Evolutionary conservation across 108 stramenopile species (phyloP).

Genomic region (Fragilariopsis cylindrus): DNA sequence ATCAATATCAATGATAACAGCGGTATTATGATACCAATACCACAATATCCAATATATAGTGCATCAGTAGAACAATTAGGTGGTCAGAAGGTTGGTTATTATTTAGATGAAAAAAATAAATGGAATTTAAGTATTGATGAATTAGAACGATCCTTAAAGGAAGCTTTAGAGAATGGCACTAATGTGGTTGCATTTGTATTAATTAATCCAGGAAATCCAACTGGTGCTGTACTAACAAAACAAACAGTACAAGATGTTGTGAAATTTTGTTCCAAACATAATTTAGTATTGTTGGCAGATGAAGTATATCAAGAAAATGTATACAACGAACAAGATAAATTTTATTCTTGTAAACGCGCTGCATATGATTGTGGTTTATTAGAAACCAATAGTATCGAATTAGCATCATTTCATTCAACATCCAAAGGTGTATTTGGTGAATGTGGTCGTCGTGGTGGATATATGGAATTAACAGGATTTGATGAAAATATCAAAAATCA

Average conservation of each 20-base stretch:
- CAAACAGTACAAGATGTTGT: conserved; percentile 87
- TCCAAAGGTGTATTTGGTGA: conserved; percentile 97
- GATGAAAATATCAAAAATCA: conserved; percentile 79
- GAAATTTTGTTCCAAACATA: conserved; percentile 79
- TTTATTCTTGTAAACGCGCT: conserved; percentile 84
- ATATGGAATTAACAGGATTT: conserved; percentile 91
- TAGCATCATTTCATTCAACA: conserved; percentile 93
- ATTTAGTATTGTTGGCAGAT: conserved; percentile 91
- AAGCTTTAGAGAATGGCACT: conserved; percentile 66
- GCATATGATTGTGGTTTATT: conserved; percentile 72
- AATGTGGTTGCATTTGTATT: conserved; percentile 84
- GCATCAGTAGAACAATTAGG: conserved; percentile 84
- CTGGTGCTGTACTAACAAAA: conserved; percentile 70
- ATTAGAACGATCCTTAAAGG: conserved; percentile 71
- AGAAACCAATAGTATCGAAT: conserved; percentile 63
- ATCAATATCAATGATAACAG: conserved; percentile 16
- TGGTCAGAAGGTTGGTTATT: conserved; percentile 90
- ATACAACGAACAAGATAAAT: conserved; percentile 76
- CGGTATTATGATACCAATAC: conserved; percentile 95
- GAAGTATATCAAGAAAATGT: conserved; percentile 99
- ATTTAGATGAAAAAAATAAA: conserved; percentile 76
- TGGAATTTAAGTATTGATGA: conserved; percentile 89
- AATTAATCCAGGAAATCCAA: conserved; percentile 96
- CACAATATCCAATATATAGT: conserved; percentile 98
- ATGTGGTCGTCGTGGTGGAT: conserved; percentile 98